Evolutionary conservation across 768 basidiomycete genomes (phyloP), one percentile per base, ranked within the genome.

Genomic region (Macrolepiota fuliginosa): DNA sequence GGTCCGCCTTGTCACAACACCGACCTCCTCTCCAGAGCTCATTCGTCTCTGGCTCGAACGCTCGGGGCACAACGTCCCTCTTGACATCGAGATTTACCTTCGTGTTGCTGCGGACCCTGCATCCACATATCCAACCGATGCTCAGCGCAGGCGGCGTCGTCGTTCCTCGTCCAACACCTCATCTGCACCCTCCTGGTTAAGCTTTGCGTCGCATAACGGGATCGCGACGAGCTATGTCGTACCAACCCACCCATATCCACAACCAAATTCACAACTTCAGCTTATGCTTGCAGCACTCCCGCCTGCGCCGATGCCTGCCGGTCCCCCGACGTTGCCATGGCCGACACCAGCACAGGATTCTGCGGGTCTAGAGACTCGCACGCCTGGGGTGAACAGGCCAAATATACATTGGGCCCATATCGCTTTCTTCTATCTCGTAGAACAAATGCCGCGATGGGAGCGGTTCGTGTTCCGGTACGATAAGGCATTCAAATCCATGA

Each of bases 21-120:
- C 86, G 62, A 78, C 83, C 42, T 78, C 88, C 9, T 89, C 90
- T 29, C 83, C 91, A 27, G 91, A 93, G 68, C 91, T 87, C 4
- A 83, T 93, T 53, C 87, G 91, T 7, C 79, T 93, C 11, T 93
- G 91, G 91, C 79, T 93, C 0, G 90, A 92, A 70, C 86, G 91
- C 27, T 89, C 91, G 12, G 91, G 91, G 17, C 76, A 79, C 55
- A 80, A 73, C 4, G 84, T 87, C 5, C 87, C 91, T 5, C 80
- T 93, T 9, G 91, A 92, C 70, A 90, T 93, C 62, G 90, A 92
- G 70, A 91, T 93, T 51, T 87, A 85, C 70, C 76, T 93, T 40
- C 86, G 85, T 37, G 82, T 87, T 27, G 74, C 75, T 22, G 29
- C 7, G 7, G 60, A 61, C 7, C 37, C 73, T 67, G 19, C 59